A percentile compares a stretch with the other conserved stretches of the same genome.
These are phyloP conservation scores for sweet orange (Citrus sinensis) DNA, from an alignment of 345 rosid genomes.

Conservation along the genomic window DVS_A1.0 CM039169.1:26333001-26333500, in stretches of 20 bases:
- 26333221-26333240: conserved; percentile 19
- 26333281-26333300: conserved; percentile 79
- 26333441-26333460: background rate
- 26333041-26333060: background rate
- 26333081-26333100: conserved; percentile 83
- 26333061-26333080: conserved; percentile 92
- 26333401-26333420: conserved; percentile 10
- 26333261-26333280: conserved; percentile 74
- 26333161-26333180: conserved; percentile 25
- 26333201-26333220: conserved; percentile 8
- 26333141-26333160: conserved; percentile 41
- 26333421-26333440: conserved; percentile 1
- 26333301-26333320: conserved; percentile 88
- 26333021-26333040: background rate
- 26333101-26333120: conserved; percentile 73
- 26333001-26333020: background rate
- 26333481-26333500: background rate
- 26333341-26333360: conserved; percentile 64
- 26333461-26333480: background rate
- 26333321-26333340: conserved; percentile 83
- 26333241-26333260: conserved; percentile 40
- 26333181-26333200: conserved; percentile 14
- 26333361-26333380: conserved; percentile 81
- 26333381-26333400: conserved; percentile 63
- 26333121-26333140: conserved; percentile 44